Percentiles rank a stretch among this genome's conserved stretches.
phyloP scores from a whole-genome alignment of 176 grass and related monocot species.

The Hordeum vulgare region DNA sequence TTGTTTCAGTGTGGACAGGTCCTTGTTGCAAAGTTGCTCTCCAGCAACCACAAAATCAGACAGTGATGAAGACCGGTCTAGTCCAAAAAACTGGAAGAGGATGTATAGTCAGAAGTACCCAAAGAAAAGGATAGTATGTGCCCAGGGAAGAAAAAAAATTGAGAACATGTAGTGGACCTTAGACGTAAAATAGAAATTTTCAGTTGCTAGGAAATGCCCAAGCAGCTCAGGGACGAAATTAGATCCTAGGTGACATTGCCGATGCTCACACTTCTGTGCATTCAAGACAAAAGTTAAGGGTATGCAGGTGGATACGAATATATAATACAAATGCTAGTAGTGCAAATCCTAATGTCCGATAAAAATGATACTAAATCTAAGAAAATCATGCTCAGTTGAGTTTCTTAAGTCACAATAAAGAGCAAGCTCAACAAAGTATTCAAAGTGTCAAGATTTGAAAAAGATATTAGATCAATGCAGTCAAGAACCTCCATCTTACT shows the following conservation, averaged over 20 bases:
- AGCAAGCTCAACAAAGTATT: not conserved
- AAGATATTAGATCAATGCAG: not conserved
- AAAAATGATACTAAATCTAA: slow-evolving; percentile 7
- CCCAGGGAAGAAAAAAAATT: not conserved
- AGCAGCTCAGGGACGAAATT: slow-evolving; percentile 76
- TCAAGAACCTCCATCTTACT: not conserved
- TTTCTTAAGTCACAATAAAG: not conserved
- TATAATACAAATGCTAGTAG: not conserved
- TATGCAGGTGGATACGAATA: not conserved
- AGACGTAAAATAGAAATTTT: slow-evolving; percentile 95
- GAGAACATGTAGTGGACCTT: slow-evolving; percentile 39
- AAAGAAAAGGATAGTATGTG: not conserved
- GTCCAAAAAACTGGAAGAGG: slow-evolving; percentile 67
- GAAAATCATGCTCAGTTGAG: not conserved
- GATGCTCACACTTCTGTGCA: slow-evolving; percentile 60
- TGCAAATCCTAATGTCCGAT: not conserved
- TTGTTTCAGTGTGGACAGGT: slow-evolving; percentile 54
- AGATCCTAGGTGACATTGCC: slow-evolving; percentile 65
- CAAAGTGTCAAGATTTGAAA: not conserved
- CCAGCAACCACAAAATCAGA: slow-evolving; percentile 66
- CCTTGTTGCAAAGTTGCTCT: slow-evolving; percentile 68
- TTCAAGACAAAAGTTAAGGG: slow-evolving; percentile 23
- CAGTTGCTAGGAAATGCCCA: slow-evolving; percentile 87
- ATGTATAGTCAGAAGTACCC: slow-evolving; percentile 1
- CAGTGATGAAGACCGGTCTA: slow-evolving; percentile 51